Evolutionary conservation across 768 basidiomycete genomes (phyloP).

Genomic region (Phanerochaete carnosa): DNA sequence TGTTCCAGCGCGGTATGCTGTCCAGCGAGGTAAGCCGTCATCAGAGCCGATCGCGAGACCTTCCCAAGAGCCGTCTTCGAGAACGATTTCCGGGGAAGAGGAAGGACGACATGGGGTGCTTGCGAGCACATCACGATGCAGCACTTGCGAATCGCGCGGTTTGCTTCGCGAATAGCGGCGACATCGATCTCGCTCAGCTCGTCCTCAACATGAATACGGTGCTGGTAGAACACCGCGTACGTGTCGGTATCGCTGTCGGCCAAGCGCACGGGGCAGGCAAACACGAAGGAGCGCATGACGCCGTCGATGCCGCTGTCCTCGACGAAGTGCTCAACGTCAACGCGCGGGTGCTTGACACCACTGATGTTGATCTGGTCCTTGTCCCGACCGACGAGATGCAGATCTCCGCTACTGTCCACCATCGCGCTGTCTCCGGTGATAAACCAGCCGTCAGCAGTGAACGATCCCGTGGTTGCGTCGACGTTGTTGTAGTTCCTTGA

Average conservation of each 20-base stretch:
- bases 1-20: conserved; percentile 20
- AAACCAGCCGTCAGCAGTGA: conserved; percentile 52
- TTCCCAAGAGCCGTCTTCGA: conserved; percentile 45
- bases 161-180: conserved; percentile 19
- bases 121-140: conserved; percentile 30
- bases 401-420: conserved; percentile 35
- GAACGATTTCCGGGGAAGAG: conserved; percentile 34
- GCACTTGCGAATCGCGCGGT: conserved; percentile 21
- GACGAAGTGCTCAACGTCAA: too few species aligned
- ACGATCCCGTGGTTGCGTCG: conserved; percentile 20
- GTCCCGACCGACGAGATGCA: conserved; percentile 37
- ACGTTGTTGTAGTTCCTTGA: conserved; percentile 4
- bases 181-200: conserved; percentile 16
- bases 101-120: conserved; percentile 36
- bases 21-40: conserved; percentile 34
- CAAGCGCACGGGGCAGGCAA: conserved; percentile 36
- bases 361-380: conserved; percentile 40
- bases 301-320: conserved; percentile 33
- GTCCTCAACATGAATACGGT: conserved; percentile 21
- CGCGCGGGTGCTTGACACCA: conserved; percentile 38
- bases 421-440: conserved; percentile 56
- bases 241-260: conserved; percentile 38
- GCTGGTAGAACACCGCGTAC: conserved; percentile 39
- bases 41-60: conserved; percentile 37
- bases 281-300: conserved; percentile 32